A percentile compares a stretch with the other conserved stretches of the same genome.
Conservation (phyloP, 2,329 filamentous ascomycete species). For the Phoma sp. region DNA sequence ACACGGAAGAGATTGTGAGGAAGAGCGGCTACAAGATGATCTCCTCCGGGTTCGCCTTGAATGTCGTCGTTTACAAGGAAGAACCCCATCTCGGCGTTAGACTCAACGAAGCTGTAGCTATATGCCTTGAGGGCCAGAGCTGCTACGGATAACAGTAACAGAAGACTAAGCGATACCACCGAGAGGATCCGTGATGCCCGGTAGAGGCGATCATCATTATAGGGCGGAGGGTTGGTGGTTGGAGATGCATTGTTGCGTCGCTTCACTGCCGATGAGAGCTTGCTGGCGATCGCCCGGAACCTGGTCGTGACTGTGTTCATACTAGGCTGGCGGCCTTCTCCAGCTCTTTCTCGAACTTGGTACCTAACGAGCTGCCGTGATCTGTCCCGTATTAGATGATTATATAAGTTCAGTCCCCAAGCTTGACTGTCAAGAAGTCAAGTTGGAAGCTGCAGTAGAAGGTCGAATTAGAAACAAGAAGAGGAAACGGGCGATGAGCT, state of each 20-base stretch:
- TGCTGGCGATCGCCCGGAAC: conserved; percentile 18
- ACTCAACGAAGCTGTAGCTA: conserved; percentile 44
- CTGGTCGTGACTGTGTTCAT: conserved; percentile 24
- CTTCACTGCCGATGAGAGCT: conserved; percentile 21
- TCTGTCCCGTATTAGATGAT: conserved; percentile 9
- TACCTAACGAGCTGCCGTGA: not conserved
- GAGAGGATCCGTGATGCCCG: conserved; percentile 6
- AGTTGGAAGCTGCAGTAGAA: conserved; percentile 13
- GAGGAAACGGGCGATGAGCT: conserved; percentile 11
- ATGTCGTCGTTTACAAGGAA: conserved; percentile 28
- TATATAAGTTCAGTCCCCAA: conserved; percentile 8
- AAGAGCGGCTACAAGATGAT: conserved; percentile 38
- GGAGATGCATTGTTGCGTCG: conserved; percentile 17
- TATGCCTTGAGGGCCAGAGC: conserved; percentile 36
- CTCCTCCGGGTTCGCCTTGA: conserved; percentile 13
- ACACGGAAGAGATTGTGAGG: conserved; percentile 33
- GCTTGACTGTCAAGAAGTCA: conserved; percentile 12
- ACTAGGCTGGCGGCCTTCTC: not conserved
- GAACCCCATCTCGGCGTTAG: conserved; percentile 43
- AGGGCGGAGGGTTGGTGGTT: conserved; percentile 14
- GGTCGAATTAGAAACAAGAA: conserved; percentile 19
- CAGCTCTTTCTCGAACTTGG: not conserved
- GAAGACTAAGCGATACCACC: conserved; percentile 2
- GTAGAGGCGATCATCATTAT: conserved; percentile 3
- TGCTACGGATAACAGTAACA: conserved; percentile 6